These are phyloP conservation scores for Cyclostephanos tholiformis DNA, from an alignment of 108 stramenopile species.

Conservation along the genomic window DNA sequence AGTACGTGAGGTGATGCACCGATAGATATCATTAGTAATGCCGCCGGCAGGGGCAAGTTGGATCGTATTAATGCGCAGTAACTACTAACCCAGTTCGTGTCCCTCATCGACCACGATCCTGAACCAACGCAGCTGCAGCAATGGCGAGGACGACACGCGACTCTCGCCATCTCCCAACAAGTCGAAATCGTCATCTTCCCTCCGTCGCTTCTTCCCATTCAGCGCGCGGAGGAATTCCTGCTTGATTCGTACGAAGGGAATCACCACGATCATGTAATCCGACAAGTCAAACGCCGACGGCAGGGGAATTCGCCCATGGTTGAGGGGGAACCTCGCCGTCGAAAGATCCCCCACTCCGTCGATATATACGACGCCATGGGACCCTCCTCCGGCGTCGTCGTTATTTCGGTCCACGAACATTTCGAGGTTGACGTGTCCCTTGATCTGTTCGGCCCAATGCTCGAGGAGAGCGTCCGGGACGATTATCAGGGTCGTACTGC, in stretches of 20 bases:
- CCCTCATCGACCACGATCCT: slow-evolving; percentile 79
- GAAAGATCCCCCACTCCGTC: slow-evolving; percentile 62
- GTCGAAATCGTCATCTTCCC: slow-evolving; percentile 16
- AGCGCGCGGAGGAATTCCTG: slow-evolving; percentile 20
- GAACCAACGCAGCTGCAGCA: slow-evolving; percentile 61
- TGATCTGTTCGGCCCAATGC: slow-evolving; percentile 78
- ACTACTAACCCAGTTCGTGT: slow-evolving; percentile 63
- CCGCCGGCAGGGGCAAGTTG: not conserved
- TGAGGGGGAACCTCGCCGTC: slow-evolving; percentile 43
- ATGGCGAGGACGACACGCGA: slow-evolving; percentile 17
- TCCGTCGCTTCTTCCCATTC: slow-evolving; percentile 9
- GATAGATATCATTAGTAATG: not conserved
- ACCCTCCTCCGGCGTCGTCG: slow-evolving; percentile 5
- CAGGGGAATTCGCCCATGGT: slow-evolving; percentile 22
- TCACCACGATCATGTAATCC: slow-evolving; percentile 52
- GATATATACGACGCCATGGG: slow-evolving; percentile 53
- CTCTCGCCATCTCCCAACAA: not conserved
- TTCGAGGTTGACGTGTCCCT: slow-evolving; percentile 51
- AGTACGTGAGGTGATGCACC: not conserved
- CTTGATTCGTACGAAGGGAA: slow-evolving; percentile 53
- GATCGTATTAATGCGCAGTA: not conserved
- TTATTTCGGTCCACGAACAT: slow-evolving; percentile 41
- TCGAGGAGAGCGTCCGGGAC: slow-evolving; percentile 80
- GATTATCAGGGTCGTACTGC: slow-evolving; percentile 65
- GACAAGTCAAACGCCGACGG: slow-evolving; percentile 38